Conservation (phyloP, 2,329 filamentous ascomycete genomes). For the Colletotrichum limetticola region DNA sequence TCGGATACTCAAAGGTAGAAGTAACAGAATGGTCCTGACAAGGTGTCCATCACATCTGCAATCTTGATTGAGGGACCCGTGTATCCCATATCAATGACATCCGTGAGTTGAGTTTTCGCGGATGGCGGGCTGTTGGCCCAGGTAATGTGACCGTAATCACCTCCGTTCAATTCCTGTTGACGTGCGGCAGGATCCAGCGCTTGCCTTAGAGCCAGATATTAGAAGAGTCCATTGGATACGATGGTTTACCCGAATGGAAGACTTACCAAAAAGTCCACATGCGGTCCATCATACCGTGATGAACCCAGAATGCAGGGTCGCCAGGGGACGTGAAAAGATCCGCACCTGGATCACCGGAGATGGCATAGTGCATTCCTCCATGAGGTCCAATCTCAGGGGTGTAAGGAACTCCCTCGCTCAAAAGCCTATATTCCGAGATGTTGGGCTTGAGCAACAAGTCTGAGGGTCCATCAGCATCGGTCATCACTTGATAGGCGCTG, state of each 20-base stretch:
- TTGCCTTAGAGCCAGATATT: conserved; percentile 30
- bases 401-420: conserved; percentile 47
- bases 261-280: conserved; percentile 41
- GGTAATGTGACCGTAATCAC: conserved; percentile 42
- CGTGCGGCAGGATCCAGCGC: conserved; percentile 36
- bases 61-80: conserved; percentile 40
- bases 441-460: conserved; percentile 45
- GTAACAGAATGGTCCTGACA: conserved; percentile 42
- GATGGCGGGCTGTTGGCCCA: conserved; percentile 43
- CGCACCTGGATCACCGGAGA: conserved; percentile 47
- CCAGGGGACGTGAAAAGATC: conserved; percentile 41
- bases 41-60: conserved; percentile 43
- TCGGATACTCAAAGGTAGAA: conserved; percentile 39
- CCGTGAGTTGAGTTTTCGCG: conserved; percentile 37
- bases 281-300: conserved; percentile 43
- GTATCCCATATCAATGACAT: conserved; percentile 45
- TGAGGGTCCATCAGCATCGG: not conserved
- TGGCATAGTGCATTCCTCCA: conserved; percentile 44
- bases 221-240: not conserved
- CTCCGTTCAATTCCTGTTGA: conserved; percentile 40
- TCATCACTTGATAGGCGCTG: not conserved
- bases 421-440: conserved; percentile 46
- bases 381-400: conserved; percentile 44
- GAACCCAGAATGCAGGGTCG: conserved; percentile 39
- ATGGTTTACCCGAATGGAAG: not conserved